Base-by-base conservation (phyloP, 352 stramenopile genomes). In the Pythium utonaiense region DNA sequence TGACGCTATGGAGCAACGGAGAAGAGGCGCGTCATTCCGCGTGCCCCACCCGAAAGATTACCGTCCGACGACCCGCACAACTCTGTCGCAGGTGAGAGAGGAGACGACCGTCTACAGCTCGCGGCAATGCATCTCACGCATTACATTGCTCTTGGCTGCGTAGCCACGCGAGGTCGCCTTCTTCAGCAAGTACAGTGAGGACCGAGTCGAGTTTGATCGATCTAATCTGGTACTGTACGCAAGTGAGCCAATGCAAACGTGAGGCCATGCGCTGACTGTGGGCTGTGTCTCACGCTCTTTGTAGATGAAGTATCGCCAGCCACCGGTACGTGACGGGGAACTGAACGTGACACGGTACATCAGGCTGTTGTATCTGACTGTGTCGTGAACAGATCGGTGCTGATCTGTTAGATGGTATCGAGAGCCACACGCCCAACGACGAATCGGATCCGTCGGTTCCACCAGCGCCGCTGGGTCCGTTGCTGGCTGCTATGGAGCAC, bases 101-200 rank as follows among this genome's bases (percentile, higher is more conserved):
- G 6, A 45, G 4, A 45, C n/a, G 10, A 19, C n/a, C 28, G 28
- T n/a, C n/a, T n/a, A n/a, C n/a, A n/a, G n/a, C n/a, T n/a, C n/a
- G n/a, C n/a, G n/a, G n/a, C 28, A 33, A 33, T 33, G 28, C 5
- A 33, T 33, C 28, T 33, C 28, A 33, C 28, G 28, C 28, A 9
- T 9, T 33, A 9, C 28, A 9, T 9, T 33, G 28, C 28, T 33
- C 5, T 33, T 5, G 28, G 9, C 28, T 33, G 28, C 5, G 27
- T 34, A 92, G 82, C 80, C 80, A 1, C 62, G 61, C 22, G 80
- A 92, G 57, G 74, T 92, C 19, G 78, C 77, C 10, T 73, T 78
- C 47, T 92, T 84, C 42, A 92, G 83, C 61, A 87, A 80, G 65
- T 76, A 71, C 31, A 59, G 44, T 3, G 62, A 75, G n/a, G 66